Evolutionary conservation across 441 rosid species (phyloP).

Genomic region (Theobroma grandiflorum): DNA sequence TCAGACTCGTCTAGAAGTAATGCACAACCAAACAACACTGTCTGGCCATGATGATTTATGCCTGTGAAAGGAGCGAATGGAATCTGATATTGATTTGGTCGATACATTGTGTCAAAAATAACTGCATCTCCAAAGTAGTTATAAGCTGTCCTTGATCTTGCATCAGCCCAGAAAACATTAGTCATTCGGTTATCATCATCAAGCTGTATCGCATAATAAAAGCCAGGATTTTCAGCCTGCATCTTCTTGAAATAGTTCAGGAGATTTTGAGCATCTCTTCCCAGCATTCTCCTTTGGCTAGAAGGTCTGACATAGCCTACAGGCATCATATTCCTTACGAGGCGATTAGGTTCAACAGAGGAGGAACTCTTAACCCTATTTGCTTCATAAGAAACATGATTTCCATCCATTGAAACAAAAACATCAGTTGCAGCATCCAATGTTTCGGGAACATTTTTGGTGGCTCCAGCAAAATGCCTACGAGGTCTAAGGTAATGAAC

Average conservation of each 20-base stretch:
- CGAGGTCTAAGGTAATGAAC: constrained; percentile 64
- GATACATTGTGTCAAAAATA: constrained; percentile 65
- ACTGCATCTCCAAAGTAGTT: constrained; percentile 71
- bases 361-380: constrained; percentile 40
- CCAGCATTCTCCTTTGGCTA: constrained; percentile 54
- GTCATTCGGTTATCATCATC: constrained; percentile 67
- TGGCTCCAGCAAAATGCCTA: constrained; percentile 63
- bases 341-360: constrained; percentile 41
- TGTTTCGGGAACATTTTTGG: constrained; percentile 46
- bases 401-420: constrained; percentile 48
- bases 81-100: constrained; percentile 68
- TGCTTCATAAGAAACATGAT: constrained; percentile 43
- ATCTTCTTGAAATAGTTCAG: constrained; percentile 67
- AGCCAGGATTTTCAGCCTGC: constrained; percentile 77
- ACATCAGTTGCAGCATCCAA: constrained; percentile 45
- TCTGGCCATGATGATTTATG: constrained; percentile 72
- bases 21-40: constrained; percentile 74
- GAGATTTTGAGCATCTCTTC: constrained; percentile 69
- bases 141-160: constrained; percentile 71
- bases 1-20: constrained; percentile 72
- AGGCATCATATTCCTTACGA: constrained; percentile 41
- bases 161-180: constrained; percentile 83
- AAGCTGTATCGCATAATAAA: constrained; percentile 75
- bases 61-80: constrained; percentile 82
- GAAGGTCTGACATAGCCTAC: constrained; percentile 44